Conservation (phyloP, 1,284 basidiomycete genomes). For the Quambalaria eucalypti region DNA sequence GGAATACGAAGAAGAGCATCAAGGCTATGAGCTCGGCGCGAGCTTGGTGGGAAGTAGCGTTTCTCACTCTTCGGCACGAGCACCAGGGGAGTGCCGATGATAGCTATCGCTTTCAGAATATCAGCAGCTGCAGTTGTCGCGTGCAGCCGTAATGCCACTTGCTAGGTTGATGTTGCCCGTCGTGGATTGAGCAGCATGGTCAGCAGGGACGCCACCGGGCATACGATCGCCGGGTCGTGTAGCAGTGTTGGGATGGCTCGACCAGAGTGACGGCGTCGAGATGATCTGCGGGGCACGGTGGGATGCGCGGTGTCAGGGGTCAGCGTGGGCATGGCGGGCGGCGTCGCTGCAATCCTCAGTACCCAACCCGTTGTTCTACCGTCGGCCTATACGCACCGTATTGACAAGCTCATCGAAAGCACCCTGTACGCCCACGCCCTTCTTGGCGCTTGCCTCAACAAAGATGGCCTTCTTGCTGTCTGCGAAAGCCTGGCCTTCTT, state of each 20-base stretch:
- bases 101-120: too few relatives aligned
- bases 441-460: constrained; percentile 58
- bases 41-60: too few relatives aligned
- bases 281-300: constrained; percentile 18
- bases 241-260: constrained; percentile 19
- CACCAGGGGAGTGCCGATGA: too few relatives aligned
- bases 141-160: constrained; percentile 21
- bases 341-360: neutral
- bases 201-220: constrained; percentile 40
- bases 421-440: constrained; percentile 33
- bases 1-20: too few relatives aligned
- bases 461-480: constrained; percentile 71
- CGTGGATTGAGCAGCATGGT: constrained; percentile 25
- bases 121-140: constrained; percentile 34
- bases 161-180: constrained; percentile 28
- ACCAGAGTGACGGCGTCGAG: constrained; percentile 39
- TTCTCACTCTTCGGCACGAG: too few relatives aligned
- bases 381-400: constrained; percentile 8
- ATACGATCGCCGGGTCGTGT: constrained; percentile 40
- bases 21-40: too few relatives aligned
- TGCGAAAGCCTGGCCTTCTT: constrained; percentile 75
- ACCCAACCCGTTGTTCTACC: neutral
- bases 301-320: neutral
- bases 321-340: neutral
- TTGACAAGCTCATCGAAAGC: constrained; percentile 45